phyloP scores from a whole-genome alignment of 768 basidiomycete species.

The Heimioporus sp. region DNA sequence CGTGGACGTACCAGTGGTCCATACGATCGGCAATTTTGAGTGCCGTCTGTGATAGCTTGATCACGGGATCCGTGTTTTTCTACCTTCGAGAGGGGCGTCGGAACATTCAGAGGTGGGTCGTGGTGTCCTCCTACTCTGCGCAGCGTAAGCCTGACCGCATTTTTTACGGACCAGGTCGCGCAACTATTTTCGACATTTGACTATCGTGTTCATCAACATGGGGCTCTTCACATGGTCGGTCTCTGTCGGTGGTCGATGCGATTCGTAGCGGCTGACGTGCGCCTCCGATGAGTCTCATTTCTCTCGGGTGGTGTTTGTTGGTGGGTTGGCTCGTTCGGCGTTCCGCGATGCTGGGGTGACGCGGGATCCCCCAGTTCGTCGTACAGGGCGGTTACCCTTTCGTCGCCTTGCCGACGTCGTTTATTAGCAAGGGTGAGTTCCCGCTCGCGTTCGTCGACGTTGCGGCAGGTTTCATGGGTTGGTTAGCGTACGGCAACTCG shows the following conservation, averaged over 20 bases:
- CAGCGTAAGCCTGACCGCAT: too few species aligned
- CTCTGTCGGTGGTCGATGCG: too few species aligned
- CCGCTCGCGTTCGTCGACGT: background rate
- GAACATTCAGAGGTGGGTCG: slow-evolving; percentile 3
- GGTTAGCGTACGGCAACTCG: slow-evolving; percentile 7
- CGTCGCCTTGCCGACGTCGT: background rate
- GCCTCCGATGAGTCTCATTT: background rate
- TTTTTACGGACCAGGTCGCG: background rate
- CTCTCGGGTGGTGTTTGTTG: slow-evolving; percentile 7
- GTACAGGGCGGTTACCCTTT: background rate
- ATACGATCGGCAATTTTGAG: slow-evolving; percentile 26
- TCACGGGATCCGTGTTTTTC: slow-evolving; percentile 21
- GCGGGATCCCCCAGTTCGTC: background rate
- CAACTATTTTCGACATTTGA: slow-evolving; percentile 11
- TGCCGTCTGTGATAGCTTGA: slow-evolving; percentile 12
- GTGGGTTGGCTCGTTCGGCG: background rate
- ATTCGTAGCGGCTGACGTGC: too few species aligned
- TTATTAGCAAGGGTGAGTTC: slow-evolving; percentile 4
- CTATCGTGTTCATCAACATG: slow-evolving; percentile 13
- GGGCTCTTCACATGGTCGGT: slow-evolving; percentile 10
- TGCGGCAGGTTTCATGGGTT: background rate
- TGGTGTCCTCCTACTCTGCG: too few species aligned
- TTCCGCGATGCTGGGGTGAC: background rate
- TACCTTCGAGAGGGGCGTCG: slow-evolving; percentile 16
- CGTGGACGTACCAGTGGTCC: slow-evolving; percentile 6